These are phyloP conservation scores for Aspergillus ruber DNA, from an alignment of 2,329 filamentous ascomycete species.

Conservation along the genomic window DNA sequence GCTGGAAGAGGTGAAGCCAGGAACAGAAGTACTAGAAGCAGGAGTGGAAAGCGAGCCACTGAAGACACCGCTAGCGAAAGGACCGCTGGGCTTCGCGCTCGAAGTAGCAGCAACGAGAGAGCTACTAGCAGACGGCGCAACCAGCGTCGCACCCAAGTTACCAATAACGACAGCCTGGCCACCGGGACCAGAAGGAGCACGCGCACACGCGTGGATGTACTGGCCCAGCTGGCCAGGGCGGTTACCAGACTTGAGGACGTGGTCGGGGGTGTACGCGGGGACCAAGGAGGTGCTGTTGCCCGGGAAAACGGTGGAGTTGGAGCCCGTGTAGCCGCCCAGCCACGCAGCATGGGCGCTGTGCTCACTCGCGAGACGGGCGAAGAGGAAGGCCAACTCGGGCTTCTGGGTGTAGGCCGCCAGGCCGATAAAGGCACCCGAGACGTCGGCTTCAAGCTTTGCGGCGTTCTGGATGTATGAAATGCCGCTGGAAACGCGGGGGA, in stretches of 20 bases:
- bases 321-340: slow-evolving; percentile 13
- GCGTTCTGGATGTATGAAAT: slow-evolving; percentile 15
- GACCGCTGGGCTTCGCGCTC: background rate
- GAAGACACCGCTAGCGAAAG: background rate
- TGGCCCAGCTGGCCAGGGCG: slow-evolving; percentile 17
- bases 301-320: slow-evolving; percentile 10
- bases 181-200: slow-evolving; percentile 15
- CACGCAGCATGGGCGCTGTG: slow-evolving; percentile 17
- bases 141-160: slow-evolving; percentile 15
- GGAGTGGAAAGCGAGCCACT: background rate
- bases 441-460: slow-evolving; percentile 14
- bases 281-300: slow-evolving; percentile 16
- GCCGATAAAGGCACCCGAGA: slow-evolving; percentile 20
- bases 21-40: background rate
- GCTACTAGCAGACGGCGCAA: slow-evolving; percentile 4
- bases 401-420: slow-evolving; percentile 22
- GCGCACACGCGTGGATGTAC: slow-evolving; percentile 18
- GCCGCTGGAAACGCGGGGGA: slow-evolving; percentile 11
- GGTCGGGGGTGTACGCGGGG: slow-evolving; percentile 16
- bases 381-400: slow-evolving; percentile 24
- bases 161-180: slow-evolving; percentile 17
- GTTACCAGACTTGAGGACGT: slow-evolving; percentile 15
- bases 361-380: slow-evolving; percentile 22
- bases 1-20: background rate
- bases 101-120: background rate